Percentiles rank a stretch among this genome's conserved stretches.
Evolutionary conservation across 2,329 filamentous ascomycete genomes (phyloP).

Genomic region (Xylaria sp.): DNA sequence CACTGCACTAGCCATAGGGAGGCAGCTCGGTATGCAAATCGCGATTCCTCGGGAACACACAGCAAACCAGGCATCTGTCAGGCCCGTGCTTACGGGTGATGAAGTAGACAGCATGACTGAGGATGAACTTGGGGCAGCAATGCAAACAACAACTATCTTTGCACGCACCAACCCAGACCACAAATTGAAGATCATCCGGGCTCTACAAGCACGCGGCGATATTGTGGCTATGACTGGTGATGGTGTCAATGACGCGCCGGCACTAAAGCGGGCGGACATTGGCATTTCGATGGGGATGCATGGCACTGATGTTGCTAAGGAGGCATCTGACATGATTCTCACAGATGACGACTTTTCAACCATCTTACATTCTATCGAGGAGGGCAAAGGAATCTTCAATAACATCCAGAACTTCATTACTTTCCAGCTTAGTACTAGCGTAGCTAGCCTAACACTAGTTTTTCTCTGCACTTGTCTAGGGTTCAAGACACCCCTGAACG

Average conservation of each 20-base stretch:
- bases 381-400: slow-evolving; percentile 99
- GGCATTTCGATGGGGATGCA: slow-evolving; percentile 96
- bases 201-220: slow-evolving; percentile 90
- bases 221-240: slow-evolving; percentile 99
- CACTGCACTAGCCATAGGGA: slow-evolving; percentile 92
- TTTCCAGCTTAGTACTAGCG: slow-evolving; percentile 97
- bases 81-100: slow-evolving; percentile 83
- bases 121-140: slow-evolving; percentile 82
- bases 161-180: slow-evolving; percentile 96
- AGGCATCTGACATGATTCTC: slow-evolving; percentile 92
- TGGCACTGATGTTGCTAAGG: slow-evolving; percentile 97
- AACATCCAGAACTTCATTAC: slow-evolving; percentile 99
- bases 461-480: slow-evolving; percentile 92
- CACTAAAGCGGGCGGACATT: slow-evolving; percentile 96
- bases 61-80: slow-evolving; percentile 67
- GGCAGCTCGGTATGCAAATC: slow-evolving; percentile 93
- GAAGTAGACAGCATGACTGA: slow-evolving; percentile 95
- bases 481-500: slow-evolving; percentile 94
- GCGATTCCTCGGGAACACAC: slow-evolving; percentile 63
- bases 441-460: slow-evolving; percentile 89
- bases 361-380: slow-evolving; percentile 94
- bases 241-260: slow-evolving; percentile 96
- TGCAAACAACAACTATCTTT: slow-evolving; percentile 91
- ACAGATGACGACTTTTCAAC: slow-evolving; percentile 91
- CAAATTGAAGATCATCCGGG: slow-evolving; percentile 95